Evolutionary conservation across 371 early-diverging fungal species (phyloP).

Genomic region (Mucor sp.): DNA sequence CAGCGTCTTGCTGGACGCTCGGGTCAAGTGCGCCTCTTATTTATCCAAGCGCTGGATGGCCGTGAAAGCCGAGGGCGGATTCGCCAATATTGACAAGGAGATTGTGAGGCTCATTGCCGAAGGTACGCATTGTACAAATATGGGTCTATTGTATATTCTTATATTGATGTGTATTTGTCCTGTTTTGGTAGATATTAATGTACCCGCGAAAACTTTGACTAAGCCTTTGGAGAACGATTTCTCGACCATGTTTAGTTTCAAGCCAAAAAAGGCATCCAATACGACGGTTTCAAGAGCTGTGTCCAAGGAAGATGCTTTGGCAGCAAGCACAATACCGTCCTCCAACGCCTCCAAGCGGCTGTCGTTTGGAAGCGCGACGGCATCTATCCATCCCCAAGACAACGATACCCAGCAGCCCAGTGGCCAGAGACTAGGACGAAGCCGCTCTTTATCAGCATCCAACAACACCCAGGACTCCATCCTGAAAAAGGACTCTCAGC

Average conservation of each 20-base stretch:
- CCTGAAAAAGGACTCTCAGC: neutral
- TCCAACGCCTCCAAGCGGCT: neutral
- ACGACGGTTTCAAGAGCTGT: constrained; percentile 6
- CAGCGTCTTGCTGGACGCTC: constrained; percentile 33
- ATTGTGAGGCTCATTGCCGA: constrained; percentile 36
- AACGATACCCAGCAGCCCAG: neutral
- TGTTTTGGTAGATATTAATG: constrained; percentile 29
- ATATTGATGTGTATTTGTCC: neutral
- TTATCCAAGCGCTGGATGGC: constrained; percentile 38
- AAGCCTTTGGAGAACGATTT: constrained; percentile 32
- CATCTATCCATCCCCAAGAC: neutral
- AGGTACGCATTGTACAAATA: constrained; percentile 27
- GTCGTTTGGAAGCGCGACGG: constrained; percentile 1
- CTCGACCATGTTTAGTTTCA: constrained; percentile 27
- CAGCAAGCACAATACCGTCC: neutral
- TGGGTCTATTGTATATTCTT: neutral
- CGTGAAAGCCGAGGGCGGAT: constrained; percentile 42
- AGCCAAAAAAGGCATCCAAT: constrained; percentile 12
- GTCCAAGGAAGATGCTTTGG: neutral
- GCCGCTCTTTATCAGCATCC: constrained; percentile 18
- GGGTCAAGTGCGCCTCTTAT: constrained; percentile 35
- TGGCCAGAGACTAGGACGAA: constrained; percentile 4
- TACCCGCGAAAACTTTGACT: constrained; percentile 38
- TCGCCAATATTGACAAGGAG: constrained; percentile 39
- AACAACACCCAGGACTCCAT: neutral